These are phyloP conservation scores for Byssochlamys sp. DNA, from an alignment of 2,329 filamentous ascomycete genomes.

Conservation along the genomic window DNA sequence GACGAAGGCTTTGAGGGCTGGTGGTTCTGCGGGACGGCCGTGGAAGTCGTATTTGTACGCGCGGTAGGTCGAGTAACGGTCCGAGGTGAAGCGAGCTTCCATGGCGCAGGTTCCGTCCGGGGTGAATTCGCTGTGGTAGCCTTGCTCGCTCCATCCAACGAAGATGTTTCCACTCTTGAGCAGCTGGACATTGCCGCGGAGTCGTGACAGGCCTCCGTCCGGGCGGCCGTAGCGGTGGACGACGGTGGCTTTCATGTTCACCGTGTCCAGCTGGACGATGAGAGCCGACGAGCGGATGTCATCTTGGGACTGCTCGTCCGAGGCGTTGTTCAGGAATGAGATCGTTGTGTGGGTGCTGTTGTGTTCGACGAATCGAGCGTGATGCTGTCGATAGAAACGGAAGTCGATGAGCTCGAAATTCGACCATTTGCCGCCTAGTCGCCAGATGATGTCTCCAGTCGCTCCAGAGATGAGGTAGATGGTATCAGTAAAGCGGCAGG, in stretches of 20 bases:
- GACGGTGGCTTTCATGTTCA: conserved; percentile 18
- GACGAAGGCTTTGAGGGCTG: conserved; percentile 20
- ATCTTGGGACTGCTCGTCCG: conserved; percentile 18
- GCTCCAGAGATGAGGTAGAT: conserved; percentile 29
- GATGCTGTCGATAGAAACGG: conserved; percentile 28
- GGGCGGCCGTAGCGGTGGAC: conserved; percentile 23
- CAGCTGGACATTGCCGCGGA: conserved; percentile 26
- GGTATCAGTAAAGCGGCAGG: conserved; percentile 28
- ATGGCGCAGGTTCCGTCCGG: conserved; percentile 21
- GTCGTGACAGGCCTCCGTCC: conserved; percentile 19
- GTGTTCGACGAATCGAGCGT: conserved; percentile 23
- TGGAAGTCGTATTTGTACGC: conserved; percentile 30
- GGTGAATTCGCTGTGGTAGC: conserved; percentile 25
- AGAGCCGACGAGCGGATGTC: conserved; percentile 20
- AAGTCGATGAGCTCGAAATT: conserved; percentile 22
- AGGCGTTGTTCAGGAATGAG: conserved; percentile 26
- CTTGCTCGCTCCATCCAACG: conserved; percentile 25
- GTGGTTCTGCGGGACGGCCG: conserved; percentile 21
- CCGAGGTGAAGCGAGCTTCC: conserved; percentile 23
- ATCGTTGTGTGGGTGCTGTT: conserved; percentile 22
- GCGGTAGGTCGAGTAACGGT: conserved; percentile 28
- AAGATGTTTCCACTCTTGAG: conserved; percentile 28
- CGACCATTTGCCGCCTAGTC: conserved; percentile 21
- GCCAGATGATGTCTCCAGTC: conserved; percentile 29
- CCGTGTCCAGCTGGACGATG: conserved; percentile 21